Evolutionary conservation across 768 basidiomycete genomes (phyloP).

Genomic region (Boletus eberwhitei): DNA sequence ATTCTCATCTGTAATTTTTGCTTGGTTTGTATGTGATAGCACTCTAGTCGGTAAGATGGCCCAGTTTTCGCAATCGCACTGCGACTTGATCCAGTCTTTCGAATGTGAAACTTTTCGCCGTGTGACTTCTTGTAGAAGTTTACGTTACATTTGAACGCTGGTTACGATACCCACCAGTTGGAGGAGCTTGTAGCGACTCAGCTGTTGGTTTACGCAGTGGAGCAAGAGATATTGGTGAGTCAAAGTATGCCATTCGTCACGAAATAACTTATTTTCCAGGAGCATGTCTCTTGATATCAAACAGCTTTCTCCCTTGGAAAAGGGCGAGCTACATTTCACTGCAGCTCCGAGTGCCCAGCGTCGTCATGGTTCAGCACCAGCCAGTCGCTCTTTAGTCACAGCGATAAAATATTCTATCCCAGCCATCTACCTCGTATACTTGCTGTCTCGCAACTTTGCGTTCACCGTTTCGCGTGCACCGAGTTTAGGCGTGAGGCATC

Average conservation of each 20-base stretch:
- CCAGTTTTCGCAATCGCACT: too few relatives aligned
- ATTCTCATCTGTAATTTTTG: conserved; percentile 5
- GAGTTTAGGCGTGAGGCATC: not conserved
- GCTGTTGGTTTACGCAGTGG: not conserved
- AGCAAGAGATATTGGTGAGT: conserved; percentile 1
- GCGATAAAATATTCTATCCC: conserved; percentile 19
- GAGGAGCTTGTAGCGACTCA: not conserved
- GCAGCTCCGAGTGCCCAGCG: not conserved
- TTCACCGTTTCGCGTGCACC: not conserved
- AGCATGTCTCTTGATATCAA: conserved; percentile 10
- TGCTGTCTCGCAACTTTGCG: conserved; percentile 11
- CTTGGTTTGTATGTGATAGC: conserved; percentile 3
- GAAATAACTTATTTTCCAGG: not conserved
- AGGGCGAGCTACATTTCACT: conserved; percentile 19
- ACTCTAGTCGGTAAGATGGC: not conserved
- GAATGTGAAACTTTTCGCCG: too few relatives aligned
- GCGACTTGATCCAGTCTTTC: too few relatives aligned
- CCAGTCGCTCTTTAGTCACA: conserved; percentile 5
- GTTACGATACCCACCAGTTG: not conserved
- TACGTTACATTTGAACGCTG: not conserved
- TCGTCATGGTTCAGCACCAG: not conserved
- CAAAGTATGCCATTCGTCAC: not conserved
- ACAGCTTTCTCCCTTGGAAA: conserved; percentile 11
- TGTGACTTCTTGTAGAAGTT: not conserved
- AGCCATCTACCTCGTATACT: conserved; percentile 18